Evolutionary conservation across 192 early-diverging fungal species (phyloP).

Genomic region (Funneliformis geosporum): DNA sequence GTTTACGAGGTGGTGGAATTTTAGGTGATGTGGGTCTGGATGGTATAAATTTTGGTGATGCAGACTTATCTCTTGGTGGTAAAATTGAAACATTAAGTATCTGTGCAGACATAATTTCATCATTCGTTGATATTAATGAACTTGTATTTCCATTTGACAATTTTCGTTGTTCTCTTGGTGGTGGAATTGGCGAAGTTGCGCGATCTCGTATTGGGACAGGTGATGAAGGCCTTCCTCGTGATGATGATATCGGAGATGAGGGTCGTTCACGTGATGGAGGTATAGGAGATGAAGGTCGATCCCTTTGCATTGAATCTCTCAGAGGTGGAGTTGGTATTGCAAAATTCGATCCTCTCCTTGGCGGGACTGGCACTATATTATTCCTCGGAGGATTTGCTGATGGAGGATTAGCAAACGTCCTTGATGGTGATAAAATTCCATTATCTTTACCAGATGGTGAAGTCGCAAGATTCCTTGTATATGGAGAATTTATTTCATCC

Average conservation of each 20-base stretch:
- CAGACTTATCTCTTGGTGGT: neutral
- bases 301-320: neutral
- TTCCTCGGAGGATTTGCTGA: neutral
- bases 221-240: neutral
- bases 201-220: neutral
- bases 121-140: constrained; percentile 2
- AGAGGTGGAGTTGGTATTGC: neutral
- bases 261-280: neutral
- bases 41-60: neutral
- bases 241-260: neutral
- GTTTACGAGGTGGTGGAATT: neutral
- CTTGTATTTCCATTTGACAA: neutral
- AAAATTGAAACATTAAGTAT: constrained; percentile 6
- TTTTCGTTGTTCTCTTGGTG: neutral
- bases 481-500: neutral
- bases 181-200: neutral
- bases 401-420: neutral
- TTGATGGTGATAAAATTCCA: neutral
- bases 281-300: neutral
- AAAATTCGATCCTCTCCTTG: neutral
- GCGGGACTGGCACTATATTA: neutral
- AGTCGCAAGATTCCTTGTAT: neutral
- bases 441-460: neutral
- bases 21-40: neutral
- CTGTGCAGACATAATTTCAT: neutral